phyloP scores from a whole-genome alignment of 345 rosid species.

The Populus pruinosa region DNA sequence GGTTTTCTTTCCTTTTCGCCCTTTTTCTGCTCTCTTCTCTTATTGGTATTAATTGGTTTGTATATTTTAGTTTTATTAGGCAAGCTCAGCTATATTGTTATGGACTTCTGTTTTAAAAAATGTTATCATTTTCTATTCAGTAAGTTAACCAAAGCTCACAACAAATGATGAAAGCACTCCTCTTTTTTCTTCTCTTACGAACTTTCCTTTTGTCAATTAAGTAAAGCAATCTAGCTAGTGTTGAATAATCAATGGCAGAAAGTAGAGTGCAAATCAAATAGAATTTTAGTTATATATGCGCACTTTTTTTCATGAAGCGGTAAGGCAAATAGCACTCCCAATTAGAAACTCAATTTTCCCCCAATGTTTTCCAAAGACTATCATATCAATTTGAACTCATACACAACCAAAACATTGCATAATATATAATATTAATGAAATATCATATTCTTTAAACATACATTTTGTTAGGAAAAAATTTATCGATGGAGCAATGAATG shows the following conservation, averaged over 20 bases:
- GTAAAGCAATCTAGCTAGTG: background rate
- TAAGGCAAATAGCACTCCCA: no score
- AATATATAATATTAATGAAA: no score
- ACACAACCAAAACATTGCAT: no score
- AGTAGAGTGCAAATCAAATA: background rate
- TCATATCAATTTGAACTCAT: no score
- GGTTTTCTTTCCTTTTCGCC: background rate
- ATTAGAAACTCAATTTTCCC: no score
- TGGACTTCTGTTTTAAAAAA: background rate
- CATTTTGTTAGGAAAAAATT: no score
- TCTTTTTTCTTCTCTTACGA: background rate
- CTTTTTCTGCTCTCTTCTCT: background rate
- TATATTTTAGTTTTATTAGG: background rate
- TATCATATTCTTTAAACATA: no score
- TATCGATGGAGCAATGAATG: rapidly evolving
- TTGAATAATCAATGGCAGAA: background rate
- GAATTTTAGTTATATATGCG: no score
- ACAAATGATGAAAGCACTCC: background rate
- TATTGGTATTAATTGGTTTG: background rate
- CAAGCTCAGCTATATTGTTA: background rate
- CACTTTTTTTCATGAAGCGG: no score
- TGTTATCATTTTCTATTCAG: background rate
- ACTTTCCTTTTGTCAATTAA: background rate
- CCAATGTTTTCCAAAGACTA: no score
- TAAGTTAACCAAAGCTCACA: background rate